Evolutionary conservation across 768 basidiomycete species (phyloP), one percentile per base, ranked within the genome.

Genomic region (Collybiopsis luxurians): DNA sequence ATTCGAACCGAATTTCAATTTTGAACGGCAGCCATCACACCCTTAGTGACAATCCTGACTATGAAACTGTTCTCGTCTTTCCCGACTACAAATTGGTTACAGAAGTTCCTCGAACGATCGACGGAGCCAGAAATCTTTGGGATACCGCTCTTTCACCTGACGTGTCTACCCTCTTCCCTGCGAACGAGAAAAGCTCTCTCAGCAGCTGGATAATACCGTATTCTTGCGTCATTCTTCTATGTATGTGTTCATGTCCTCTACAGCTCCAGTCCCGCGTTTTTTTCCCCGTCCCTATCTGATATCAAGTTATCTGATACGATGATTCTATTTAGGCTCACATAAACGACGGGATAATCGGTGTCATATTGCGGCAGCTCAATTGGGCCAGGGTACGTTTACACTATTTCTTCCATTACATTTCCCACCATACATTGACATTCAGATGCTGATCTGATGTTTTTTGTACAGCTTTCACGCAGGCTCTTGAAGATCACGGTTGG

Each of bases 281-380:
- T 44, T 53, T n/a, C n/a, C 59, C 55, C 42, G 47, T 47, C 19
- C 47, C 17, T 55, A 47, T 55, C 54, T 23, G 54, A 55, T 47
- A 46, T 47, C 24, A 23, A 39, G 50, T 67, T 55, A 26, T 64
- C 61, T 56, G 50, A 58, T 51, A 39, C n/a, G n/a, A 64, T 58
- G 34, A 38, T 61, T 58, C 46, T 46, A 26, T 60, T 60, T 65
- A 95, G 93, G 95, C 69, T 97, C 95, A 2, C 96, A 98, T 73
- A 93, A 94, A 73, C 84, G 82, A 63, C 79, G 95, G 30, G 96
- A 98, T 72, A 95, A 95, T 67, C 84, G 93, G 59, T 99, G 96
- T 70, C 83, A 84, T 24, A 87, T 98, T 44, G 85, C 90, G 10
- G 93, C 94, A 1, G 90, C 90, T 2, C 85, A 89, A 64, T 83